Percentiles rank a stretch among this genome's conserved stretches.
phyloP scores from a whole-genome alignment of 2,329 filamentous ascomycete species.

The Xylariaceae sp. region DNA sequence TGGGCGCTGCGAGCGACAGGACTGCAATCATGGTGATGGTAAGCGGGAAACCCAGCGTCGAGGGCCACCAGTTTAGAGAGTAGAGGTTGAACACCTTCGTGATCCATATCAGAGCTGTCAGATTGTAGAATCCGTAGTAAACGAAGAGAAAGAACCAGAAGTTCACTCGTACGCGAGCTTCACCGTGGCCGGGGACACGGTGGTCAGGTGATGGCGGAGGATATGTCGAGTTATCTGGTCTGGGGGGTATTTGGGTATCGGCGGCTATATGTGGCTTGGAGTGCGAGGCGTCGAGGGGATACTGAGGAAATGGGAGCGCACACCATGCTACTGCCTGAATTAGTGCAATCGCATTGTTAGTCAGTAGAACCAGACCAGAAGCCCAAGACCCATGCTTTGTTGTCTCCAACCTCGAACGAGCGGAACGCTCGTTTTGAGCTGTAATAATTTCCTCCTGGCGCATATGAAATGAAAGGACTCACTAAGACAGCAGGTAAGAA shows the following conservation, averaged over 20 bases:
- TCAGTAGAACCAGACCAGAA: not conserved
- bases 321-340: slow-evolving; percentile 67
- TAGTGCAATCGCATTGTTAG: slow-evolving; percentile 11
- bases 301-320: slow-evolving; percentile 69
- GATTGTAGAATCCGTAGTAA: slow-evolving; percentile 72
- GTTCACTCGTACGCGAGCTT: slow-evolving; percentile 67
- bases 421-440: no score
- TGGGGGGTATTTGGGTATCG: slow-evolving; percentile 5
- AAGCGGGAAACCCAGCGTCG: slow-evolving; percentile 67
- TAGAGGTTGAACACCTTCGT: slow-evolving; percentile 76
- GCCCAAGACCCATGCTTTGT: not conserved
- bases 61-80: slow-evolving; percentile 74
- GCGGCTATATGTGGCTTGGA: slow-evolving; percentile 26
- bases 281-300: slow-evolving; percentile 56
- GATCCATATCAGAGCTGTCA: slow-evolving; percentile 72
- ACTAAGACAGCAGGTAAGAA: slow-evolving; percentile 66
- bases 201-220: slow-evolving; percentile 38
- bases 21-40: slow-evolving; percentile 67
- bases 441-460: not conserved
- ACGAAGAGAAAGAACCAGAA: slow-evolving; percentile 76
- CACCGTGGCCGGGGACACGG: slow-evolving; percentile 65
- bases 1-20: slow-evolving; percentile 63
- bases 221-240: not conserved
- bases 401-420: not conserved
- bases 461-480: slow-evolving; percentile 40